A percentile compares a stretch with the other conserved stretches of the same genome.
phyloP scores from a whole-genome alignment of 2,329 filamentous ascomycete genomes.

The Diaporthe aspalathi region DNA sequence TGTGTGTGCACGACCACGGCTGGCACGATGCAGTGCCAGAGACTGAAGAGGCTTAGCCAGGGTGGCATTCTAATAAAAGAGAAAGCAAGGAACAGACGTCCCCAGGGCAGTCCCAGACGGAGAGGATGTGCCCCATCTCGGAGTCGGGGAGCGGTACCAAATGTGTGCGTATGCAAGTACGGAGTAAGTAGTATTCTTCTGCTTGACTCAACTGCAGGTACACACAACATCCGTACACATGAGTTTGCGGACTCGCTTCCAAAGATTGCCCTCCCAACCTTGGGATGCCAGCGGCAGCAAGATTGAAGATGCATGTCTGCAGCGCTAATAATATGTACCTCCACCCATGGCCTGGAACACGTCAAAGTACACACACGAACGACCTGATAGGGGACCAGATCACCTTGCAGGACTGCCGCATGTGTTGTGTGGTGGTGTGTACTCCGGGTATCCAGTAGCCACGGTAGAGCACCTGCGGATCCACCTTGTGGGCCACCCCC shows the following conservation, averaged over 20 bases:
- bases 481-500: not conserved
- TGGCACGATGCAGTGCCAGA: constrained; percentile 14
- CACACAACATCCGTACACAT: not conserved
- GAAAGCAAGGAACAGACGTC: constrained; percentile 27
- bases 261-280: not conserved
- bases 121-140: constrained; percentile 4
- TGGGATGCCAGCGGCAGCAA: not conserved
- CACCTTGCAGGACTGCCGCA: not conserved
- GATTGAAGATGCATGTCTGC: not conserved
- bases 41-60: constrained; percentile 10
- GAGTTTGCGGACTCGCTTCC: not conserved
- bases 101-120: constrained; percentile 13
- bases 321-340: no score
- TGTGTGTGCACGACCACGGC: not conserved
- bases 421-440: not conserved
- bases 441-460: not conserved
- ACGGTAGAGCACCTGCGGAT: constrained; percentile 14
- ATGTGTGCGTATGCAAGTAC: not conserved
- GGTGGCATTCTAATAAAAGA: constrained; percentile 34
- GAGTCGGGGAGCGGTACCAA: constrained; percentile 1
- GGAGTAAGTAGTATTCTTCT: not conserved
- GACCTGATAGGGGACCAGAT: not conserved
- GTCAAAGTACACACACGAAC: not conserved
- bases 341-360: not conserved
- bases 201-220: constrained; percentile 15